Evolutionary conservation across 2,329 filamentous ascomycete species (phyloP).

Genomic region (Trichoderma pleuroti): DNA sequence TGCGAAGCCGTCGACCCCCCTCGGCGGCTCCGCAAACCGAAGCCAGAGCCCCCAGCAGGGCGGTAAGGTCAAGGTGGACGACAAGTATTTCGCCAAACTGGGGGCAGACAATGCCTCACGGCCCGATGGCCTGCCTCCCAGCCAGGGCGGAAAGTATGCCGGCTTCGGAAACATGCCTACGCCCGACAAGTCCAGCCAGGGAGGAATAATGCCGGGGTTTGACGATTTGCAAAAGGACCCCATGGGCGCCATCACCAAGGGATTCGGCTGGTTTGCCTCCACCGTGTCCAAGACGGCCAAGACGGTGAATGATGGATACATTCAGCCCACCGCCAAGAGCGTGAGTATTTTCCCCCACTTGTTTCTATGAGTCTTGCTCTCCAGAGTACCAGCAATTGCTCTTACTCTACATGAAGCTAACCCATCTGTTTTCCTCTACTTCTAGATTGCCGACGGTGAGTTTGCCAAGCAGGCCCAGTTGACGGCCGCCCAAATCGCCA

Average conservation of each 20-base stretch:
- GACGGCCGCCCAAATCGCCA: constrained; percentile 62
- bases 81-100: constrained; percentile 84
- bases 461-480: constrained; percentile 64
- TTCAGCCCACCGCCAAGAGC: constrained; percentile 74
- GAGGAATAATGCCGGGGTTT: constrained; percentile 59
- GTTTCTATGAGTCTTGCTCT: too few species aligned
- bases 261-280: constrained; percentile 89
- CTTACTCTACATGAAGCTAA: constrained; percentile 23
- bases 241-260: constrained; percentile 80
- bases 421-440: neutral
- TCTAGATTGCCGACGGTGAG: constrained; percentile 73
- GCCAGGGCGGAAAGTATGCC: constrained; percentile 85
- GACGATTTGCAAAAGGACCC: constrained; percentile 91
- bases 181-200: constrained; percentile 43
- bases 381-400: neutral
- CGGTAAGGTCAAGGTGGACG: constrained; percentile 64
- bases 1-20: constrained; percentile 39
- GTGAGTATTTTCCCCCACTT: constrained; percentile 23
- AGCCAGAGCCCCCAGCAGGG: constrained; percentile 39
- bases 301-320: constrained; percentile 83
- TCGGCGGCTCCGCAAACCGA: constrained; percentile 39
- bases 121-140: constrained; percentile 72
- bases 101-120: constrained; percentile 78
- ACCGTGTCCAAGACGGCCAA: constrained; percentile 89
- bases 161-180: constrained; percentile 82